Base-by-base conservation (phyloP, 306 rosid species). In the Cucurbita maxima region DNA sequence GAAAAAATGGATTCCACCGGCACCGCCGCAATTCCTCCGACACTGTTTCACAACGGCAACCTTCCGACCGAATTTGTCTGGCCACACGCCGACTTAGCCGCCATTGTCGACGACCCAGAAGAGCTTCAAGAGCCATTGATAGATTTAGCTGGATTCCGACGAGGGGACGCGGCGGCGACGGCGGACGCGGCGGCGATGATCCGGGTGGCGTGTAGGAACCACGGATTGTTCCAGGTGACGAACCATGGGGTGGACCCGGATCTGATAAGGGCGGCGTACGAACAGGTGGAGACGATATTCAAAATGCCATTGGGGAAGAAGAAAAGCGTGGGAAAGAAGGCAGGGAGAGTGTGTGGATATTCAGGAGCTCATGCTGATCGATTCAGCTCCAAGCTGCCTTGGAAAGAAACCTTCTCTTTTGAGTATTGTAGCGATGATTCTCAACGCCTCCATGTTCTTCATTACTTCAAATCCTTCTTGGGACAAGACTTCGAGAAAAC, bases 341-440 rank as follows among this genome's bases (percentile, higher is more conserved):
- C 79, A 0, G 89, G 87, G 8, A 53, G 60, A 1, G 58, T 83
- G 2, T 63, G 79, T 0, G 95, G 96, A 3, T 89, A 89, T 59
- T 84, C 96, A 0, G 81, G 86, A 6, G 96, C 88, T 37, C 96
- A 87, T 79, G 81, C 90, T 4, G 82, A 84, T 4, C 81, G 90
- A 3, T 89, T 15, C 16, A 53, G 85, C 0, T 50, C 89, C 0
- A 82, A 75, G 70, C 60, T 89, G 82, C 96, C 96, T 11, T 89
- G 92, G 96, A 89, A 87, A 62, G 92, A 89, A 79, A 72, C 86
- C 0, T 78, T 83, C 25, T 84, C 93, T 60, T 86, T 90, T 58
- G 58, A 34, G 0, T 77, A 81, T 8, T 70, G 51, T 8, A 5
- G 10, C 6, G 1, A 16, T 3, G 66, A 67, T 16, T 76, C 81